phyloP scores from a whole-genome alignment of 805 yeast genomes.

The Starmerella gropengiesseri region DNA sequence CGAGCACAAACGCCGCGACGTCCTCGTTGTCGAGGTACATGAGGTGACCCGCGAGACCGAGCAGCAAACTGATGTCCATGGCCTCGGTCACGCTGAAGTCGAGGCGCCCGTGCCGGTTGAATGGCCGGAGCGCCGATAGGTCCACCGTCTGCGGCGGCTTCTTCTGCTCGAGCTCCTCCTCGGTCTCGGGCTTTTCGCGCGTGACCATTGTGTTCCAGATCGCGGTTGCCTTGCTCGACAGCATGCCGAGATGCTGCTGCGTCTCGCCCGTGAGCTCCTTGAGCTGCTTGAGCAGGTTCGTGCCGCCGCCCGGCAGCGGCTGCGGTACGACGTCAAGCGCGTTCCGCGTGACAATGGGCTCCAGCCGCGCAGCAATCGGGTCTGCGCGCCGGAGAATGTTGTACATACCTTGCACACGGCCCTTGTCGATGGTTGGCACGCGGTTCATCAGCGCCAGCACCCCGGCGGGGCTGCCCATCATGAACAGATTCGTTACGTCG shows the following conservation, averaged over 20 bases:
- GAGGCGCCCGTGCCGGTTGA: conserved; percentile 66
- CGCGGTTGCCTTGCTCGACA: conserved; percentile 17
- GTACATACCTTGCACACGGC: conserved; percentile 49
- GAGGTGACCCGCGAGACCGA: conserved; percentile 77
- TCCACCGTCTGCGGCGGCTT: background rate
- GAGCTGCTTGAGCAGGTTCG: conserved; percentile 33
- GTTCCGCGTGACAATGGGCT: conserved; percentile 56
- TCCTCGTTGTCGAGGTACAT: conserved; percentile 80
- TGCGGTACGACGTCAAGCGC: conserved; percentile 44
- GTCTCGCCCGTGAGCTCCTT: conserved; percentile 35
- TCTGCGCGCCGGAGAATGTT: conserved; percentile 86
- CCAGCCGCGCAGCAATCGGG: conserved; percentile 81
- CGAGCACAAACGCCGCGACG: conserved; percentile 66
- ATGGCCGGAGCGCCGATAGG: conserved; percentile 29
- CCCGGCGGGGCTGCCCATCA: conserved; percentile 86
- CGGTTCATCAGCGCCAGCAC: conserved; percentile 66
- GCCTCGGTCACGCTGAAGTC: conserved; percentile 76
- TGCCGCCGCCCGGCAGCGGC: conserved; percentile 43
- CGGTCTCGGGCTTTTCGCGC: background rate
- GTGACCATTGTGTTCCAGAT: conserved; percentile 12
- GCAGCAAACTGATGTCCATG: conserved; percentile 63
- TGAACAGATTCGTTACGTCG: conserved; percentile 61
- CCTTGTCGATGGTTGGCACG: conserved; percentile 27
- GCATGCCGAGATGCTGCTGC: conserved; percentile 20
- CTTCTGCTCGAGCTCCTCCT: background rate